Percentiles rank a stretch among this genome's conserved stretches.
These are phyloP conservation scores for Verbascum thapsus DNA, from an alignment of 257 asterid species.

Conservation along the genomic window DNA sequence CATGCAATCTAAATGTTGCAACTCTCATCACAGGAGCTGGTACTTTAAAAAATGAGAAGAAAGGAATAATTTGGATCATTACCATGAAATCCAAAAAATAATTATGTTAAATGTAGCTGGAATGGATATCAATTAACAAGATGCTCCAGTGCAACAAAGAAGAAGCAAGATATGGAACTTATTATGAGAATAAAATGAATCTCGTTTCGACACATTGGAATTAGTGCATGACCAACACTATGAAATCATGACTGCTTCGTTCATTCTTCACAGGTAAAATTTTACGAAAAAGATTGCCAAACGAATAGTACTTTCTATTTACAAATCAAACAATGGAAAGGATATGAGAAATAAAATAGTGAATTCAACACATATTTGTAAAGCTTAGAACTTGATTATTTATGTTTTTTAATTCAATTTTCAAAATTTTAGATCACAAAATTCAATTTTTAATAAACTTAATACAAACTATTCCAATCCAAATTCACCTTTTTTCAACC, in stretches of 20 bases:
- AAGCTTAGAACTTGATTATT: too few species aligned
- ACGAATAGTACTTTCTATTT: conserved; percentile 12
- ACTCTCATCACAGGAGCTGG: conserved; percentile 5
- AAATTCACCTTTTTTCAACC: too few species aligned
- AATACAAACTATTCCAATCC: too few species aligned
- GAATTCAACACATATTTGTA: conserved; percentile 19
- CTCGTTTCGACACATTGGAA: conserved; percentile 10
- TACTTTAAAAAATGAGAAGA: background rate
- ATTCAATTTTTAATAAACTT: too few species aligned
- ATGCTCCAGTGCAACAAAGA: conserved; percentile 5
- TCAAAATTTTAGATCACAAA: too few species aligned
- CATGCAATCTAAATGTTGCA: background rate
- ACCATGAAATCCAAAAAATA: background rate
- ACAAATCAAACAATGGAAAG: conserved; percentile 1
- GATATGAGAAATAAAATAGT: background rate
- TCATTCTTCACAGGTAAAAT: conserved; percentile 15
- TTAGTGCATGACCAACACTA: background rate
- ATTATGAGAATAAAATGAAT: background rate
- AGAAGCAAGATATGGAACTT: conserved; percentile 9
- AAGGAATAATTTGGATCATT: background rate
- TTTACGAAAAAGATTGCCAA: background rate
- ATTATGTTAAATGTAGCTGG: background rate
- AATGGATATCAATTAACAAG: background rate
- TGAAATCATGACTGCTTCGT: conserved; percentile 1
- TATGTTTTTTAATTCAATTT: too few species aligned